Evolutionary conservation across 768 basidiomycete genomes (phyloP), one percentile per base, ranked within the genome.

Genomic region (Calocera cornea): DNA sequence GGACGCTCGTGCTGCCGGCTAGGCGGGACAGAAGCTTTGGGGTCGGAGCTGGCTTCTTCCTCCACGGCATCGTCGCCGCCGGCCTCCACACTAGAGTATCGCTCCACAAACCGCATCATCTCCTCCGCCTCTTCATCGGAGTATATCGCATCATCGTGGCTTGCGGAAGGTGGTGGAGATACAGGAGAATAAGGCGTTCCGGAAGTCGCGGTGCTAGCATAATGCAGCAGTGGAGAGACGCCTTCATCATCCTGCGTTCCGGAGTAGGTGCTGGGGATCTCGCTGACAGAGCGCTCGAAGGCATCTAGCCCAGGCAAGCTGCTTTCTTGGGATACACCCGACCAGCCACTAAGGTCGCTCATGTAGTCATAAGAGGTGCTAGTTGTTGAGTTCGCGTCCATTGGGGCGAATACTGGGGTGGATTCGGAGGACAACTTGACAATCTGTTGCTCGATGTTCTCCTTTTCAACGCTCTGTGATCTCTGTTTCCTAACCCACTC

Each of bases 41-140:
- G 36, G 5, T 5, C 7, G 36, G 36, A 38, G 36, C n/a, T n/a
- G n/a, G 36, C 14, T 38, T 38, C 36, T 38, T 38, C 36, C 36
- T 5, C 36, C 5, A 14, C 36, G 14, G 36, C 36, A 5, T 38
- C 36, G 36, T 38, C 36, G 36, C 36, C 36, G 36, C 14, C 36
- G 19, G 54, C 7, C 8, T 60, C 54, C 27, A 19, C 54, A 27
- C 24, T 60, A 11, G 54, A 60, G 31, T 60, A 60, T 29, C 31
- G 54, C 54, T 60, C 54, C 2, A 60, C 31, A 27, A 60, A 60
- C 31, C 31, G 54, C 54, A 60, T 60, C 54, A 60, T 60, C 54
- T 60, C 54, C 16, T 60, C 54, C 8, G 54, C 54, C 22, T 60
- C 54, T 19, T 60, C 54, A 27, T 60, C 54, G 2, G 54, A 60